Base-by-base conservation (phyloP, 164 flowering plant genomes). In the Santalum album region DNA sequence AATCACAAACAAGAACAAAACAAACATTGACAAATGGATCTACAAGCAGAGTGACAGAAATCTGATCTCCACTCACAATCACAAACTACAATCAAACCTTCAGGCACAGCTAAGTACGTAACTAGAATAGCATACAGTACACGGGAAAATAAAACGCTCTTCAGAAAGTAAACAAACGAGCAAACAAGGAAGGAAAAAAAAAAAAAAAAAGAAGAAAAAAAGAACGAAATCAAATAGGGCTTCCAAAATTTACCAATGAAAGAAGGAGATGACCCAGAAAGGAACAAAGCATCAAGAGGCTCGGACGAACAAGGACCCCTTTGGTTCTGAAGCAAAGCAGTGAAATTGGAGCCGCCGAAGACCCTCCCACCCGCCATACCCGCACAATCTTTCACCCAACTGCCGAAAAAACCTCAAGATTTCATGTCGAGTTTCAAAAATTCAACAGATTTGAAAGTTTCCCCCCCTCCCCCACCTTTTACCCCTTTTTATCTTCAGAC, bases 241-340 rank as follows among this genome's bases (percentile, higher is more conserved):
- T n/a, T 42, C 47, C 25, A 65, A 26, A 34, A 10, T 39, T 12
- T 75, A 81, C 85, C 89, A 21, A 72, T 63, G 42, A 71, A 72
- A 64, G 80, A 63, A 75, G 80, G 34, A 57, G 84, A 73, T 51
- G 84, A 75, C 35, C 70, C 72, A 53, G 89, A 63, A 47, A 72
- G 55, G 62, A 81, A 67, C 42, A 80, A 60, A 38, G 77, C 24
- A 46, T 76, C 79, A 35, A 68, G 69, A 68, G 75, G 63, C 35
- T 75, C 64, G 59, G 81, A 44, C 68, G 80, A 67, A 36, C 51
- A 64, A 66, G 73, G 38, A 60, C 58, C 54, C 53, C 65, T 54
- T 19, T 74, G 63, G 40, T 58, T 77, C 29, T 68, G 78, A 58
- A 76, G 65, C 57, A 79, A 20, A 70, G 64, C 44, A 40, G 61